A percentile compares a stretch with the other conserved stretches of the same genome.
Conservation (phyloP, 1,139 yeast species). For the Saccharomycopsis hybrid region DNA sequence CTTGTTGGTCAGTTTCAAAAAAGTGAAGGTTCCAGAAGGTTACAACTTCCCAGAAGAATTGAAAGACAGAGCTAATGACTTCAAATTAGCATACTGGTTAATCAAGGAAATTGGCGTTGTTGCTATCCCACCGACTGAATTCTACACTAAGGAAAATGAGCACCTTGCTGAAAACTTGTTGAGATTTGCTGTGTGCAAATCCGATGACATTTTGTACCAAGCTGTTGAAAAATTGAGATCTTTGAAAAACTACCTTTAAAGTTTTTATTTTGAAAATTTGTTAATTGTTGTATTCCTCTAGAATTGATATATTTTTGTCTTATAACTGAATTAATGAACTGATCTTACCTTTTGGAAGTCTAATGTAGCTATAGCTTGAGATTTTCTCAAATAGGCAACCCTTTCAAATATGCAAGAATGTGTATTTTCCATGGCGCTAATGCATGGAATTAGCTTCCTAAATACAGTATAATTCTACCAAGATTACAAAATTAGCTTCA, state of each 20-base stretch:
- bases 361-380: too few species aligned
- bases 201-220: slow-evolving; percentile 66
- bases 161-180: slow-evolving; percentile 75
- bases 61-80: slow-evolving; percentile 67
- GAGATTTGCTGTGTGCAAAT: slow-evolving; percentile 95
- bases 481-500: too few species aligned
- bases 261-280: too few species aligned
- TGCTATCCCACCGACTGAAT: slow-evolving; percentile 94
- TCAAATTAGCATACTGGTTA: slow-evolving; percentile 85
- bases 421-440: too few species aligned
- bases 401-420: too few species aligned
- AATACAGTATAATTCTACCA: too few species aligned
- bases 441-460: too few species aligned
- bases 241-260: slow-evolving; percentile 54
- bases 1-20: slow-evolving; percentile 77
- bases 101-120: slow-evolving; percentile 91
- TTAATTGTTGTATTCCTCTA: too few species aligned
- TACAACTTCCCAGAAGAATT: slow-evolving; percentile 70
- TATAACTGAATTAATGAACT: too few species aligned
- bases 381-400: too few species aligned
- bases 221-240: slow-evolving; percentile 72
- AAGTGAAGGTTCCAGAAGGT: slow-evolving; percentile 68
- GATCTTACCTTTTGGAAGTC: too few species aligned
- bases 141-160: slow-evolving; percentile 65
- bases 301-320: too few species aligned